A percentile compares a stretch with the other conserved stretches of the same genome.
phyloP scores from a whole-genome alignment of 1,139 yeast species.

The Zygosaccharomyces pseudobailii region DNA sequence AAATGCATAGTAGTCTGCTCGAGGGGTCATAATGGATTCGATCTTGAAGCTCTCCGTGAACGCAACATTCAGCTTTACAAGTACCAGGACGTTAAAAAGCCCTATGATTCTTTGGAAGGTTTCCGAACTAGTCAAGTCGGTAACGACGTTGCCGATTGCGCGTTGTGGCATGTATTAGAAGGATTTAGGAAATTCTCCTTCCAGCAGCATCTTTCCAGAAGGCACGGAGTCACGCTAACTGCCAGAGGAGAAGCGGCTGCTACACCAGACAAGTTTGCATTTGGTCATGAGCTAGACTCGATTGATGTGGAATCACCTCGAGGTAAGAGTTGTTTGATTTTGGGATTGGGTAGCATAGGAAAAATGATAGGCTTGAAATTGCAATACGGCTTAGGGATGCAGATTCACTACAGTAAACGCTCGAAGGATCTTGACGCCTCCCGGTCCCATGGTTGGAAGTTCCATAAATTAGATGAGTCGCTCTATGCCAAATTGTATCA shows the following conservation, averaged over 20 bases:
- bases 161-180: slow-evolving; percentile 58
- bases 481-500: slow-evolving; percentile 19
- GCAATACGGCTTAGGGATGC: slow-evolving; percentile 55
- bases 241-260: slow-evolving; percentile 32
- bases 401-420: slow-evolving; percentile 61
- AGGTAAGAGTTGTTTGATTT: slow-evolving; percentile 57
- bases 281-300: slow-evolving; percentile 42
- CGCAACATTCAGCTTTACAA: slow-evolving; percentile 23
- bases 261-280: slow-evolving; percentile 27
- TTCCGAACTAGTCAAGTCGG: slow-evolving; percentile 24
- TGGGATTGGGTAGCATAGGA: slow-evolving; percentile 81
- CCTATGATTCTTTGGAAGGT: neutral
- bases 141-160: slow-evolving; percentile 76
- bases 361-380: slow-evolving; percentile 56
- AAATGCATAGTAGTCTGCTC: slow-evolving; percentile 29
- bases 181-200: slow-evolving; percentile 53
- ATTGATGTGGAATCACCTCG: slow-evolving; percentile 45
- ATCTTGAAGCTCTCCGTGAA: slow-evolving; percentile 21
- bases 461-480: slow-evolving; percentile 37
- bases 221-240: slow-evolving; percentile 39
- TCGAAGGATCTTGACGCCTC: slow-evolving; percentile 32
- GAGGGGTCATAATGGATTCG: slow-evolving; percentile 29
- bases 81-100: slow-evolving; percentile 21
- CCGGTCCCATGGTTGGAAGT: slow-evolving; percentile 35
- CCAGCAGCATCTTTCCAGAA: slow-evolving; percentile 38